phyloP scores from a whole-genome alignment of 2,329 filamentous ascomycete species.

The Pochonia chlamydosporia region DNA sequence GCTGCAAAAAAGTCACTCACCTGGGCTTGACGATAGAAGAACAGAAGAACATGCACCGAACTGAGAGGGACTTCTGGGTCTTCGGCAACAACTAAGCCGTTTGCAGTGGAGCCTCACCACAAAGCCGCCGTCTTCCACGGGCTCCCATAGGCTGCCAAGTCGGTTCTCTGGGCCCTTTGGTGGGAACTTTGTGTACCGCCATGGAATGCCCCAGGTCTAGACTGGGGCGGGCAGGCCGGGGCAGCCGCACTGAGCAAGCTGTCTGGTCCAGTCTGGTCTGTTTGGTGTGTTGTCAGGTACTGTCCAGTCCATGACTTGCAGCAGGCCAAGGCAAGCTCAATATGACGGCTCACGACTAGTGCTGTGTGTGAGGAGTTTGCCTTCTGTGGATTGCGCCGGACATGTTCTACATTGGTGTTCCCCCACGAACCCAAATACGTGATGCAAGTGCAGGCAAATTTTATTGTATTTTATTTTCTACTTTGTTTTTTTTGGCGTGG shows the following conservation, averaged over 20 bases:
- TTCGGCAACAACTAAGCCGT: not conserved
- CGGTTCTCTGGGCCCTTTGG: not conserved
- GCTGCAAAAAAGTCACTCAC: not conserved
- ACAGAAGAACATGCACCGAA: not conserved
- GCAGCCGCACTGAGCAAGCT: not conserved
- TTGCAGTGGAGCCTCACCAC: slow-evolving; percentile 3
- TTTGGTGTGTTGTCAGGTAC: no score
- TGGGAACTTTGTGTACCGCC: not conserved
- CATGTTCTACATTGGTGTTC: no score
- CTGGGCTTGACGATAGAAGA: not conserved
- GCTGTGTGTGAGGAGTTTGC: no score
- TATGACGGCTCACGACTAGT: no score
- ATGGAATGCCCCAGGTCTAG: slow-evolving; percentile 3
- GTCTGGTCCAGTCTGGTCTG: not conserved
- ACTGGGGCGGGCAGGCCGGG: not conserved
- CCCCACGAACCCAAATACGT: no score
- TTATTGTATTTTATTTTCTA: no score
- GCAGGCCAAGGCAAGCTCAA: no score
- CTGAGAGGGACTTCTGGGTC: not conserved
- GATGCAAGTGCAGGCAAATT: no score
- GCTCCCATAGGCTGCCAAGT: not conserved
- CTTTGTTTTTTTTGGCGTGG: no score
- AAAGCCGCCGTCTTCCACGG: not conserved
- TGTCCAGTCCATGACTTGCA: no score
- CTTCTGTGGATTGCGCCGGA: no score